Conservation (phyloP, 2,329 filamentous ascomycete genomes). For the Talaromyces sp. region DNA sequence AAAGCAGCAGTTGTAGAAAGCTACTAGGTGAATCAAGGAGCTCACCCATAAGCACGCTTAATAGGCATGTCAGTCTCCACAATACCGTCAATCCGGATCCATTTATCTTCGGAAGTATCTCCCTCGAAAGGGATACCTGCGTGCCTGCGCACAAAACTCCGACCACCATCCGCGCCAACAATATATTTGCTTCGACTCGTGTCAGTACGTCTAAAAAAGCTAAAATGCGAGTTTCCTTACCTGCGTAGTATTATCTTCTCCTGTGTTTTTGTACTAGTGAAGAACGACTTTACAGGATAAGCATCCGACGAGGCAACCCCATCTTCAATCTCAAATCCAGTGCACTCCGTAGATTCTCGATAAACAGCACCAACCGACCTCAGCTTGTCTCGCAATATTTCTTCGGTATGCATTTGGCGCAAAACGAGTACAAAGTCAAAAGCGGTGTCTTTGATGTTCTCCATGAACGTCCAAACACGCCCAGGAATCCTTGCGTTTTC, state of each 20-base stretch:
- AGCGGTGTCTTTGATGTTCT: slow-evolving; percentile 49
- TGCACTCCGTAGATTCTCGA: background rate
- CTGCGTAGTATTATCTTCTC: background rate
- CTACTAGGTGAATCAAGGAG: background rate
- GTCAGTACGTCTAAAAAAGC: background rate
- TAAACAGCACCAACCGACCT: slow-evolving; percentile 14
- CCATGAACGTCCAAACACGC: slow-evolving; percentile 46
- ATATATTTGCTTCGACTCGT: slow-evolving; percentile 22
- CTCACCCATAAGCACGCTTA: slow-evolving; percentile 21
- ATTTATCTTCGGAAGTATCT: slow-evolving; percentile 31
- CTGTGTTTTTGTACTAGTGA: background rate
- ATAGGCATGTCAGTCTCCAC: slow-evolving; percentile 30
- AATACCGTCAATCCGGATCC: slow-evolving; percentile 25
- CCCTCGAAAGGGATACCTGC: slow-evolving; percentile 41
- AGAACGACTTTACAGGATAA: slow-evolving; percentile 1
- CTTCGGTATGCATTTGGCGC: slow-evolving; percentile 56
- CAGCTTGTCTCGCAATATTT: slow-evolving; percentile 48
- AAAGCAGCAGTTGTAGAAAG: background rate
- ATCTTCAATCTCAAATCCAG: background rate
- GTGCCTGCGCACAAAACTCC: slow-evolving; percentile 44
- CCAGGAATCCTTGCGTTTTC: background rate
- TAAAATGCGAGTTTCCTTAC: background rate
- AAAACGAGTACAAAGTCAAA: slow-evolving; percentile 55
- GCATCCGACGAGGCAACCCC: background rate
- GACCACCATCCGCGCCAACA: slow-evolving; percentile 51